Percentiles rank a stretch among this genome's conserved stretches.
Conservation (phyloP, 495 filamentous ascomycete species). For the Venustampulla echinocandica region DNA sequence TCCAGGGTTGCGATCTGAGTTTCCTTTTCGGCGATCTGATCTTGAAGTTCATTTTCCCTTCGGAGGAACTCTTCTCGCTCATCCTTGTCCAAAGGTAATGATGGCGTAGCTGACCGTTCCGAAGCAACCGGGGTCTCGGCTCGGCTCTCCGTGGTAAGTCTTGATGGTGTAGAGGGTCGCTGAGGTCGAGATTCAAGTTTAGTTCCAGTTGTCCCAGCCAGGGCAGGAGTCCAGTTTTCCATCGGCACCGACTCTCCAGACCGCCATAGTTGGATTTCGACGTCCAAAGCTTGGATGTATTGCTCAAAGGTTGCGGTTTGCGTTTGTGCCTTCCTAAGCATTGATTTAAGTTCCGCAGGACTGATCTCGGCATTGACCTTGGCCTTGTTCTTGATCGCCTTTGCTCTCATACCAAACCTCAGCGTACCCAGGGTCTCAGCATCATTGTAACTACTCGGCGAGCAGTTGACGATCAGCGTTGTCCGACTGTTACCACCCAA, state of each 20-base stretch:
- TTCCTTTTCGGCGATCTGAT: constrained; percentile 91
- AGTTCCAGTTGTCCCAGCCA: constrained; percentile 42
- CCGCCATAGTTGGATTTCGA: constrained; percentile 80
- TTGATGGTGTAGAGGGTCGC: constrained; percentile 74
- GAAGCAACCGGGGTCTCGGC: constrained; percentile 56
- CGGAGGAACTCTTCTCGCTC: constrained; percentile 93
- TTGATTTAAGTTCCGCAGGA: constrained; percentile 82
- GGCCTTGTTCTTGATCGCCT: constrained; percentile 99
- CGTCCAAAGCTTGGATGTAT: constrained; percentile 77
- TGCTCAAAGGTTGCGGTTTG: constrained; percentile 82
- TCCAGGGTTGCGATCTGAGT: constrained; percentile 69
- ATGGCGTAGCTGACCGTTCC: constrained; percentile 80
- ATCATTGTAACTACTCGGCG: constrained; percentile 96
- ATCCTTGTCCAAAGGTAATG: constrained; percentile 84
- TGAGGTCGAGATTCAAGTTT: constrained; percentile 53
- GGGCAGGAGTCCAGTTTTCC: constrained; percentile 64
- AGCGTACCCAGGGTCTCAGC: constrained; percentile 89
- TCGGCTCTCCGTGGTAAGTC: constrained; percentile 69
- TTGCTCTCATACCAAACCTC: constrained; percentile 91
- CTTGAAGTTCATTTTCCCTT: constrained; percentile 93
- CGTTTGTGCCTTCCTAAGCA: constrained; percentile 82
- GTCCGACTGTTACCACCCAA: constrained; percentile 95
- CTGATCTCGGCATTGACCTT: constrained; percentile 98
- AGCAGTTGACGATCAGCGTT: constrained; percentile 97
- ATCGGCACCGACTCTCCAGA: constrained; percentile 80